phyloP scores from a whole-genome alignment of 441 rosid species.

The Kokia cookei region DNA sequence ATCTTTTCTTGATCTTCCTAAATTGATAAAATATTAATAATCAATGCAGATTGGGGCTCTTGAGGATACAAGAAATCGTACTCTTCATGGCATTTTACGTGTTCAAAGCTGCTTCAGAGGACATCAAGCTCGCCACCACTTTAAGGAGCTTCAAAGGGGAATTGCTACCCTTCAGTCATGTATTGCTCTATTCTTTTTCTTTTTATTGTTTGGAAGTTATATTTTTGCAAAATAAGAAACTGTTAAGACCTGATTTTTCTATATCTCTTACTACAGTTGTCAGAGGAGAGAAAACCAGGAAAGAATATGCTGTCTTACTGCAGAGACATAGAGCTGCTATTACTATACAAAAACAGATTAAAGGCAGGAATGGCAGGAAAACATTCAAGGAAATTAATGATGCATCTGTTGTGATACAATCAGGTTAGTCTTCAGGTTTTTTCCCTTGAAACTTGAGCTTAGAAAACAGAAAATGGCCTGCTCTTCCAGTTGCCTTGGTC shows the following conservation, averaged over 20 bases:
- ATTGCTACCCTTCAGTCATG: slow-evolving; percentile 79
- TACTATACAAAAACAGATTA: slow-evolving; percentile 62
- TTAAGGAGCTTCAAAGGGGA: slow-evolving; percentile 62
- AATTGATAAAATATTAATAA: neutral
- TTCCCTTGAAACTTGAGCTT: slow-evolving; percentile 11
- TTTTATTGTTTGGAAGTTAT: neutral
- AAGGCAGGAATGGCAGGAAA: slow-evolving; percentile 40
- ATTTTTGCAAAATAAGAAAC: neutral
- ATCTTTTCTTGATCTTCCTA: neutral
- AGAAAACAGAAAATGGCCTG: neutral
- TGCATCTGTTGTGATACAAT: slow-evolving; percentile 67
- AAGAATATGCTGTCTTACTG: slow-evolving; percentile 27
- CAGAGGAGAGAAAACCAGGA: slow-evolving; percentile 58
- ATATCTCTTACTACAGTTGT: slow-evolving; percentile 43
- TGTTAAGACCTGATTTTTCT: slow-evolving; percentile 2
- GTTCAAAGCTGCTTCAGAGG: slow-evolving; percentile 97
- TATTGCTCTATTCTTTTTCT: slow-evolving; percentile 22
- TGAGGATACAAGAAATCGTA: slow-evolving; percentile 93
- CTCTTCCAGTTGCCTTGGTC: neutral
- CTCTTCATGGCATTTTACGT: slow-evolving; percentile 88
- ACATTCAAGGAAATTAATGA: slow-evolving; percentile 38
- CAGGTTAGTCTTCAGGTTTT: slow-evolving; percentile 42
- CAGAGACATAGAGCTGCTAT: slow-evolving; percentile 80
- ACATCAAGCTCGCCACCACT: slow-evolving; percentile 66
- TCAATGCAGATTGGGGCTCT: slow-evolving; percentile 85